Evolutionary conservation across 2,329 filamentous ascomycete species (phyloP).

Genomic region (Colletotrichum spaethianum): DNA sequence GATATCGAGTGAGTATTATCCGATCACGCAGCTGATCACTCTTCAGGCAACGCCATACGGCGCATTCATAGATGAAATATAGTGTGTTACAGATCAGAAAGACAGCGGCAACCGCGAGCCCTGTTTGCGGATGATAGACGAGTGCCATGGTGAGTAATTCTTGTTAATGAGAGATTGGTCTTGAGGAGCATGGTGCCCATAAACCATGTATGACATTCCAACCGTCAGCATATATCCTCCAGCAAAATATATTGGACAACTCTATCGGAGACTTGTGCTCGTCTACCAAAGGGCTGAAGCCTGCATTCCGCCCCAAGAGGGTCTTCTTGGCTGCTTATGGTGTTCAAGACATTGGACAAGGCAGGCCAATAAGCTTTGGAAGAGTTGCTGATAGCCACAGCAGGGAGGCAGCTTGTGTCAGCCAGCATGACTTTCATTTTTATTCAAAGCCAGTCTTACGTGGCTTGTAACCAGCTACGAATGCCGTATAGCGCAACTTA

Average conservation of each 20-base stretch:
- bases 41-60: fast-evolving
- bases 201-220: not conserved
- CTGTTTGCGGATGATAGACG: not conserved
- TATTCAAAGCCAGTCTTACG: not conserved
- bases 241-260: not conserved
- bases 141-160: not conserved
- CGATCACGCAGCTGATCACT: fast-evolving
- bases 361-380: not conserved
- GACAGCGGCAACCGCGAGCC: not conserved
- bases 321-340: not conserved
- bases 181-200: too few relatives aligned
- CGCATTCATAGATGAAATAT: not conserved
- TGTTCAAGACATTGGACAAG: not conserved
- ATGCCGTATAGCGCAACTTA: not conserved
- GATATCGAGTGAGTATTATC: not conserved
- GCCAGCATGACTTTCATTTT: not conserved
- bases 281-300: not conserved
- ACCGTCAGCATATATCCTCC: not conserved
- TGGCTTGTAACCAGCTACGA: too few relatives aligned
- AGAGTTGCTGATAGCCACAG: too few relatives aligned
- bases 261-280: not conserved
- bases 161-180: too few relatives aligned
- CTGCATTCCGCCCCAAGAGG: not conserved
- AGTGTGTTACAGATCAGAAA: not conserved
- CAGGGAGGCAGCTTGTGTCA: not conserved